Conservation (phyloP, 1,284 basidiomycete species). For the Cystobasidiaceae sp. region DNA sequence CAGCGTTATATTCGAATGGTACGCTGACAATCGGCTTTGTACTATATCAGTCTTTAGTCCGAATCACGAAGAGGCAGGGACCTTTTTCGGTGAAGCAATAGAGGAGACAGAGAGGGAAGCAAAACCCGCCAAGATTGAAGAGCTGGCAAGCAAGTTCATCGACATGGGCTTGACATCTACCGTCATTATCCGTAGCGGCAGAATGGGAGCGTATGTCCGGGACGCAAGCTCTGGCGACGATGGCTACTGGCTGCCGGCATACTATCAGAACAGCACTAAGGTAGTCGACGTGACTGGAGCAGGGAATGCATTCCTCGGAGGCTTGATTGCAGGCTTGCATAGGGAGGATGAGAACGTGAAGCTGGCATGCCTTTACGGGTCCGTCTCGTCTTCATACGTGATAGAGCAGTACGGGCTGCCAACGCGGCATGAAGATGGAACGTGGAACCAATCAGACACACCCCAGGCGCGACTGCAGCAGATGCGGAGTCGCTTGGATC, state of each 20-base stretch:
- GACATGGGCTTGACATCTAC: conserved; percentile 47
- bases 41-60: conserved; percentile 43
- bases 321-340: conserved; percentile 39
- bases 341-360: conserved; percentile 6
- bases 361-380: conserved; percentile 54
- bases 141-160: conserved; percentile 34
- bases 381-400: conserved; percentile 72
- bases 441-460: conserved; percentile 35
- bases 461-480: conserved; percentile 31
- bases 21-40: no score
- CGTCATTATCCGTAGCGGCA: conserved; percentile 71
- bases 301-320: conserved; percentile 70
- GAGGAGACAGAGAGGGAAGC: conserved; percentile 1
- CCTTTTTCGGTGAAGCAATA: conserved; percentile 43
- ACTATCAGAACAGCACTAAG: conserved; percentile 57
- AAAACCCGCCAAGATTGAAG: conserved; percentile 32
- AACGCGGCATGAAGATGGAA: neutral
- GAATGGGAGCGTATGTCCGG: conserved; percentile 66
- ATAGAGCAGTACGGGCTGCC: conserved; percentile 62
- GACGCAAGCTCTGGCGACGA: conserved; percentile 43
- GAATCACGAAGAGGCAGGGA: conserved; percentile 51
- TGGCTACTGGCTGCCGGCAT: conserved; percentile 68
- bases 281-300: conserved; percentile 83
- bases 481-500: conserved; percentile 17
- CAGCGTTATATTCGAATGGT: no score